Evolutionary conservation across 2,329 filamentous ascomycete genomes (phyloP).

Genomic region (Hypoxylon sp.): DNA sequence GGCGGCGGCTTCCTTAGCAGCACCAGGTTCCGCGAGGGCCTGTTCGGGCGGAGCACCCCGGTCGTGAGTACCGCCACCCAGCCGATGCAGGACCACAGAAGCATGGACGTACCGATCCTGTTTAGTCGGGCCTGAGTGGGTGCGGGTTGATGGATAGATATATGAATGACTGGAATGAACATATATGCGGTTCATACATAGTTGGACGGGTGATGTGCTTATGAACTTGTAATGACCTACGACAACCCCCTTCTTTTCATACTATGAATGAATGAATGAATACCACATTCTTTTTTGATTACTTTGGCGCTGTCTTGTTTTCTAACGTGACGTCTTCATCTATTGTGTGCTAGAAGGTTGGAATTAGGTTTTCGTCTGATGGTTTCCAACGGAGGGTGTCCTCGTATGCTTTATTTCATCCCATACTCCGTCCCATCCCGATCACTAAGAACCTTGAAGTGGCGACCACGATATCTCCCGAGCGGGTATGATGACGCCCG

Average conservation of each 20-base stretch:
- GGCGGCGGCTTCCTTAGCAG: slow-evolving; percentile 53
- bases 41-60: slow-evolving; percentile 55
- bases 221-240: slow-evolving; percentile 27
- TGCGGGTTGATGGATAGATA: not conserved
- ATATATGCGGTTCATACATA: not conserved
- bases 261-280: slow-evolving; percentile 36
- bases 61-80: slow-evolving; percentile 31
- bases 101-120: slow-evolving; percentile 70
- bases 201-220: not conserved
- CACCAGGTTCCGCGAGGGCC: slow-evolving; percentile 56
- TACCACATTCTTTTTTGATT: slow-evolving; percentile 31
- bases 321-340: not conserved
- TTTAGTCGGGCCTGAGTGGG: slow-evolving; percentile 58
- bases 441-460: not conserved
- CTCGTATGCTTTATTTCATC: not conserved
- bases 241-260: slow-evolving; percentile 31
- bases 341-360: not conserved
- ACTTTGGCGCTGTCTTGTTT: slow-evolving; percentile 1
- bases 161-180: slow-evolving; percentile 35
- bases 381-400: no score
- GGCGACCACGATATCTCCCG: no score
- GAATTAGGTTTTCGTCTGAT: not conserved
- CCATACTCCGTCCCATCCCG: no score
- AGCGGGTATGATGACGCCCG: no score
- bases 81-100: slow-evolving; percentile 52